Evolutionary conservation across 768 basidiomycete genomes (phyloP), one percentile per base, ranked within the genome.

Genomic region (Tephrocybe sp.): DNA sequence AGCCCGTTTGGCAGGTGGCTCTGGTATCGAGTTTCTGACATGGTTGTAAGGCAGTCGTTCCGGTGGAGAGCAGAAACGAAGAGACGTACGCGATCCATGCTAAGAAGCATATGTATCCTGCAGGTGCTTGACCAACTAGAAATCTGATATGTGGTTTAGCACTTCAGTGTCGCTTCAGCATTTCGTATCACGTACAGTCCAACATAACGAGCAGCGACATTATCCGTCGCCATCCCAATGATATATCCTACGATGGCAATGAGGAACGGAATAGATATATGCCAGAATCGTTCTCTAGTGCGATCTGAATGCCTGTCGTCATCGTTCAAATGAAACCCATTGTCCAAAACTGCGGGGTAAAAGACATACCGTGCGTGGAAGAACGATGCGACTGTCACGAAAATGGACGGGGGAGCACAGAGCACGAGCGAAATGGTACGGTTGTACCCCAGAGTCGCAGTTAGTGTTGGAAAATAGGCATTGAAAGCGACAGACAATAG

Each of bases 1-100:
- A 7, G 84, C 80, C 10, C 86, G 78, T 64, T 87, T 87, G 19
- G 82, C 76, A 10, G 84, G 72, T 15, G 87, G 80, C 12, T 76
- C 74, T 11, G 83, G 76, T 68, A 89, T 58, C 11, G 64, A 61
- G 25, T 63, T 56, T 41, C 58, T 52, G 31, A 15, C 7, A 12
- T 7, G 6, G 7, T 7, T 30, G 12, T 12, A 30, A 7, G 12
- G 12, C 7, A 30, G 6, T 30, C 6, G 12, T 30, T 6, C 7
- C 29, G 29, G 12, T 30, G 29, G 6, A 30, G 29, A 30, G 29
- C 7, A 12, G 6, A 12, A 30, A 30, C 7, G 29, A 12, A 6
- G 6, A 12, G 29, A 23, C 27, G 4, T 5, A 48, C 46, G 33
- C 57, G 29, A 58, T 57, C 64, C 63, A 66, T 4, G 58, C 59